Base-by-base conservation (phyloP, 1,284 basidiomycete genomes). In the Apiotrichum laibachii region DNA sequence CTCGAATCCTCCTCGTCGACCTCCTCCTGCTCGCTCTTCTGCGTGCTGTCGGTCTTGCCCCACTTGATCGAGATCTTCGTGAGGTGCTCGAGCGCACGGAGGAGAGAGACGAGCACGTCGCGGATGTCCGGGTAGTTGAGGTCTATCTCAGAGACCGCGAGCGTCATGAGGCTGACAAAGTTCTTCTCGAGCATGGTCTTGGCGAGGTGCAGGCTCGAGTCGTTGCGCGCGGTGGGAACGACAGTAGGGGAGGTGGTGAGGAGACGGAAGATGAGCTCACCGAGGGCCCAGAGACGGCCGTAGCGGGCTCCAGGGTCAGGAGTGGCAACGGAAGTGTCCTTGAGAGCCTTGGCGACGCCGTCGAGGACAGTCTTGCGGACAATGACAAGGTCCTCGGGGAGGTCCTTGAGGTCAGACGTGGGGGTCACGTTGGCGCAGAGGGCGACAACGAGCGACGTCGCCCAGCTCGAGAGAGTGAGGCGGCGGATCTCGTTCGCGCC, bases 101-200 rank as follows among this genome's bases (percentile, higher is more conserved):
- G 81, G 59, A 99, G 86, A 0, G 89, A 86, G 21, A 88, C 87
- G 18, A 99, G 86, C 33, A 98, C 82, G 42, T 85, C 84, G 59
- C 89, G 87, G 65, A 97, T 86, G 67, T 94, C 88, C 2, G 96
- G 96, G 78, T 94, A 95, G 73, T 97, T 96, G 54, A 98, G 83
- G 72, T 99, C 96, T 42, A 97, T 86, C 58, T 99, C 96, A 9
- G 90, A 88, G 11, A 98, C 82, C 13, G 92, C 89, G 53, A 83
- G 88, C 0, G 96, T 98, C 37, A 99, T 81, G 5, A 89, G 87
- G 8, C 88, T 84, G 21, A 98, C 96, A 69, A 90, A 96, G 73
- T 92, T 92, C 82, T 98, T 97, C 81, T 99, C 96, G 48, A 99
- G 80, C 96, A 99, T 99, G 63, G 94, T 85, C 80, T 98, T 99